Conservation (phyloP, 73 alveolate species). For the Symbiodinium pilosum region DNA sequence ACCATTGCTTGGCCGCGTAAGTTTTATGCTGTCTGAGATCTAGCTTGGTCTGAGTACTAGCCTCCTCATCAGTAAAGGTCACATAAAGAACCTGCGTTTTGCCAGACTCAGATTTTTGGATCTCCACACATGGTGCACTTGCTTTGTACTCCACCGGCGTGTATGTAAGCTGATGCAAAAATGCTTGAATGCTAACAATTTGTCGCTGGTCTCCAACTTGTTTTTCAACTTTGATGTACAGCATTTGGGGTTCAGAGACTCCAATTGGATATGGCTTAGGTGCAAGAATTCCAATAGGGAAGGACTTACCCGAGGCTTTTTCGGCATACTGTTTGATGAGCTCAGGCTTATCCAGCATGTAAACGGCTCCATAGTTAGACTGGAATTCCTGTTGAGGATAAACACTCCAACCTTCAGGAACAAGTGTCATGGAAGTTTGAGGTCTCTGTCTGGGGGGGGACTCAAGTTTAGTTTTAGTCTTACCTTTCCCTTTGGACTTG, state of each 20-base stretch:
- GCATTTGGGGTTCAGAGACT: not conserved
- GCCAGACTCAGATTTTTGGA: not conserved
- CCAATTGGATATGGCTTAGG: not conserved
- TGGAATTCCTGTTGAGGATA: not conserved
- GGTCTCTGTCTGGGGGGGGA: too few species aligned
- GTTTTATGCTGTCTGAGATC: not conserved
- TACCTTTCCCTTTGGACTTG: not conserved
- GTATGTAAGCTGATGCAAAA: not conserved
- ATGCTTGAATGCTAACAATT: not conserved
- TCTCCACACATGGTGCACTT: not conserved
- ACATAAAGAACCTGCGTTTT: not conserved
- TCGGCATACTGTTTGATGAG: not conserved
- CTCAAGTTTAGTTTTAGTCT: too few species aligned
- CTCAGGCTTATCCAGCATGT: not conserved
- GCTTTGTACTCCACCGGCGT: not conserved
- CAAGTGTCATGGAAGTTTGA: not conserved
- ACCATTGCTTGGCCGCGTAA: not conserved
- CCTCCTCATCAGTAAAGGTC: not conserved
- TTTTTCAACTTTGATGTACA: not conserved
- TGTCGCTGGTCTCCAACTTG: not conserved
- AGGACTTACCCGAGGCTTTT: not conserved
- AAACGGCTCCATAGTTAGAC: not conserved
- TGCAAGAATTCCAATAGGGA: not conserved
- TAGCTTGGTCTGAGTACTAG: not conserved
- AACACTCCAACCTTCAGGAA: not conserved